Conservation (phyloP, 768 basidiomycete genomes). For the Daedaleopsis sinensis region DNA sequence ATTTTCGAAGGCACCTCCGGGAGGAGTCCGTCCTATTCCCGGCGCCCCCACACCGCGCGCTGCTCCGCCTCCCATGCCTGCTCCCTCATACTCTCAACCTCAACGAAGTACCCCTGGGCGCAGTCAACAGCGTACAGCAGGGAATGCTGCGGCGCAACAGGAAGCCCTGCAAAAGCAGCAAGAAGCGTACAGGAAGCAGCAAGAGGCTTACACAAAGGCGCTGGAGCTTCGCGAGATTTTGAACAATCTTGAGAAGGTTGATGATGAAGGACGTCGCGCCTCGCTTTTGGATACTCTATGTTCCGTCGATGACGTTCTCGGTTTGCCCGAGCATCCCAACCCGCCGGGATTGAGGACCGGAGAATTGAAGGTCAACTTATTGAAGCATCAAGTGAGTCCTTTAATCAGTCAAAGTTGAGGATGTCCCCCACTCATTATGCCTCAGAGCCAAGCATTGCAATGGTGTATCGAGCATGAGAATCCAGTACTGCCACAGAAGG, state of each 20-base stretch:
- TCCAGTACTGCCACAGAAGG: conserved; percentile 68
- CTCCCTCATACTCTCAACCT: conserved; percentile 1
- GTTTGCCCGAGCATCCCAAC: conserved; percentile 67
- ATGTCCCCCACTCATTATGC: conserved; percentile 4
- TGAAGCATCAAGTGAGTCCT: conserved; percentile 75
- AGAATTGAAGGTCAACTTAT: conserved; percentile 67
- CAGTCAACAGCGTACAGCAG: not conserved
- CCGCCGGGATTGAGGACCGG: conserved; percentile 74
- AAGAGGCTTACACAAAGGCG: conserved; percentile 61
- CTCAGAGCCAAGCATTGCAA: conserved; percentile 77
- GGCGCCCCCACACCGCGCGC: conserved; percentile 17
- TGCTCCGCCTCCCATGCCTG: conserved; percentile 2
- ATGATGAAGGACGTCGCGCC: conserved; percentile 72
- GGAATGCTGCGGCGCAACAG: conserved; percentile 34
- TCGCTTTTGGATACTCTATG: conserved; percentile 74
- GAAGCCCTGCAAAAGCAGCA: conserved; percentile 38
- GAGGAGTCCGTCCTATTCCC: conserved; percentile 18
- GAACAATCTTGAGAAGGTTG: conserved; percentile 70
- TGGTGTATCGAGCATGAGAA: conserved; percentile 88
- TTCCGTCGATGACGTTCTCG: conserved; percentile 68
- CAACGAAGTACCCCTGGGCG: not conserved
- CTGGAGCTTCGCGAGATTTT: conserved; percentile 69
- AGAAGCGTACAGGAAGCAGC: conserved; percentile 47
- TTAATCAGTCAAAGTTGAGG: too few species aligned
- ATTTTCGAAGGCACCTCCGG: conserved; percentile 37